phyloP scores from a whole-genome alignment of 768 basidiomycete species.

The Hericium rajendrae region DNA sequence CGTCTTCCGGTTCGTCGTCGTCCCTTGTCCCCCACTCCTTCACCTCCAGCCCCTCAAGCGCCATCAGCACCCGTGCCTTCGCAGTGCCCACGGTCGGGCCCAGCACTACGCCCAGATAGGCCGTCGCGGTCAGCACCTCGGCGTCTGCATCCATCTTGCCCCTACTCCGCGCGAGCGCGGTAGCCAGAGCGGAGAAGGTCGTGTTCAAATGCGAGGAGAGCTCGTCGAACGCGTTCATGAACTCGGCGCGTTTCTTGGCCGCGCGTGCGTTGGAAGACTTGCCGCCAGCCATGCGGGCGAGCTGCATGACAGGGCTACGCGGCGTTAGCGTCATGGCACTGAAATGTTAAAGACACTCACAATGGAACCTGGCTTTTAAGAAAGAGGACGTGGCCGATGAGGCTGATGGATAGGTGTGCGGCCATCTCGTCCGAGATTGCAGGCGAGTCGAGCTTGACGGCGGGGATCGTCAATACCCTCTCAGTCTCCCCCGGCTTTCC shows the following conservation, averaged over 20 bases:
- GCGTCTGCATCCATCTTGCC: not conserved
- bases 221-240: constrained; percentile 59
- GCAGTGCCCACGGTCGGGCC: constrained; percentile 58
- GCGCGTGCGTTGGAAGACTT: constrained; percentile 40
- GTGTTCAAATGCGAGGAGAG: constrained; percentile 65
- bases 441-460: constrained; percentile 38
- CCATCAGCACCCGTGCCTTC: constrained; percentile 51
- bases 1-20: constrained; percentile 5
- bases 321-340: not conserved
- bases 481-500: not conserved
- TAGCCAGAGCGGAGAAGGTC: constrained; percentile 65
- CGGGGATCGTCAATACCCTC: constrained; percentile 25
- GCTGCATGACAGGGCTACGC: constrained; percentile 54
- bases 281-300: constrained; percentile 41
- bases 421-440: constrained; percentile 49
- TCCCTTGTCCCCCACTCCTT: constrained; percentile 23
- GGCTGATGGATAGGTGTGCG: constrained; percentile 48
- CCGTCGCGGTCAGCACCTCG: constrained; percentile 19
- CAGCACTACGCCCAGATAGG: constrained; percentile 52
- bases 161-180: constrained; percentile 40
- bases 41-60: constrained; percentile 53
- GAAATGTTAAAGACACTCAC: constrained; percentile 30
- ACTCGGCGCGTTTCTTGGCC: constrained; percentile 49
- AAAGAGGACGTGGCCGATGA: constrained; percentile 65
- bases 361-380: constrained; percentile 74